Percentiles rank a stretch among this genome's conserved stretches.
phyloP scores from a whole-genome alignment of 768 basidiomycete species.

The Mycena metata region DNA sequence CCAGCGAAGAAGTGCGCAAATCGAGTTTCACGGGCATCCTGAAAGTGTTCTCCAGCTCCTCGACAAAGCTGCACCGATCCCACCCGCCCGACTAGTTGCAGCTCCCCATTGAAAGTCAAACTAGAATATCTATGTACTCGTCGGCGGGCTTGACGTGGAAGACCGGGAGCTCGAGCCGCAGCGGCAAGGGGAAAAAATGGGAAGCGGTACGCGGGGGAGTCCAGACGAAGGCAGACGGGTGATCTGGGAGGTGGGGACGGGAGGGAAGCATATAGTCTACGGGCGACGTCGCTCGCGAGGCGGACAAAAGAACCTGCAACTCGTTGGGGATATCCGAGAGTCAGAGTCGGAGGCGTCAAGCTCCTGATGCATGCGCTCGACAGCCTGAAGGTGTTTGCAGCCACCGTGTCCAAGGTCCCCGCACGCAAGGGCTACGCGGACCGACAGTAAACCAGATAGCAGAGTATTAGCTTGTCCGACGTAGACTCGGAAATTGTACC shows the following conservation, averaged over 20 bases:
- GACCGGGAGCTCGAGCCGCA: constrained; percentile 48
- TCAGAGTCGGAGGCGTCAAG: constrained; percentile 73
- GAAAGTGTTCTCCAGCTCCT: constrained; percentile 77
- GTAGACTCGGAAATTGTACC: too few species aligned
- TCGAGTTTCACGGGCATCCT: constrained; percentile 80
- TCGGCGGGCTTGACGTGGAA: constrained; percentile 62
- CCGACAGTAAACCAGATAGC: too few species aligned
- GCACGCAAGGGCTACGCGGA: too few species aligned
- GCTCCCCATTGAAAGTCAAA: constrained; percentile 90
- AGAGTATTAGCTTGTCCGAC: too few species aligned
- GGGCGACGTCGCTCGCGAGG: constrained; percentile 50
- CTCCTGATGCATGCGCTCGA: too few species aligned
- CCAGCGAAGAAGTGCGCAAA: constrained; percentile 63
- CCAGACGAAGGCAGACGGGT: constrained; percentile 53
- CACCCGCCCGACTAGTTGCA: constrained; percentile 78
- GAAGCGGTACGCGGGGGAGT: constrained; percentile 58
- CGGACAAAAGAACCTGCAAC: constrained; percentile 70
- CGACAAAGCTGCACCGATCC: constrained; percentile 81
- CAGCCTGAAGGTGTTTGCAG: too few species aligned
- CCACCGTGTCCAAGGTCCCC: too few species aligned
- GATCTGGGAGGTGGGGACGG: constrained; percentile 34
- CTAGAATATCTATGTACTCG: constrained; percentile 65
- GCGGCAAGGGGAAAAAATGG: constrained; percentile 40
- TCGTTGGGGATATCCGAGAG: constrained; percentile 87
- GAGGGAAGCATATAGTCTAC: constrained; percentile 58